Conservation (phyloP, 768 basidiomycete genomes). For the Exidia glandulosa region DNA sequence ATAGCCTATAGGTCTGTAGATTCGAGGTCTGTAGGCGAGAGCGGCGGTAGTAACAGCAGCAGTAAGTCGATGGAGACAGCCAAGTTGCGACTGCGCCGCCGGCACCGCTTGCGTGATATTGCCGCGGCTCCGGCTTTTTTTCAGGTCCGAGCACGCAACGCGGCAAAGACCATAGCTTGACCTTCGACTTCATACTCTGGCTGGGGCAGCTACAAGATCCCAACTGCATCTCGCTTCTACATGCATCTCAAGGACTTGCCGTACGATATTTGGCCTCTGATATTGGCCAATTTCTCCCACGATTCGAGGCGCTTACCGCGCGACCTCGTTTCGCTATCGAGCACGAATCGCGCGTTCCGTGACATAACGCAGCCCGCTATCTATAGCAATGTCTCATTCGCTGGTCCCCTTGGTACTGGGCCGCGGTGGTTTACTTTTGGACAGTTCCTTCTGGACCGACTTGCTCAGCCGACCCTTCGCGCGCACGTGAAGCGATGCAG, state of each 20-base stretch:
- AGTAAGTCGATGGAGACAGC: no score
- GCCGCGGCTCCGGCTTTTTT: no score
- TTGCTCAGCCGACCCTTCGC: not conserved
- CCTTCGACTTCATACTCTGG: no score
- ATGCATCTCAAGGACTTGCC: not conserved
- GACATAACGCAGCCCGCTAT: not conserved
- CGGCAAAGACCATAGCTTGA: no score
- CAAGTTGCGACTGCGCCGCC: no score
- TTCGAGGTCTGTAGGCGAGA: no score
- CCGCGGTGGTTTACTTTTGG: not conserved
- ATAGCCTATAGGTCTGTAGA: no score
- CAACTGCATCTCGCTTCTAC: no score
- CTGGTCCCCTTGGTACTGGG: not conserved
- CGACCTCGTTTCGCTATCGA: not conserved
- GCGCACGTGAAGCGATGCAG: not conserved
- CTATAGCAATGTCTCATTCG: not conserved
- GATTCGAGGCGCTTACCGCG: not conserved
- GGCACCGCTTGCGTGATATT: no score
- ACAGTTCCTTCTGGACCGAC: not conserved
- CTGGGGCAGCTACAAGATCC: no score
- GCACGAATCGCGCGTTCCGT: not conserved
- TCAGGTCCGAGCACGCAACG: no score
- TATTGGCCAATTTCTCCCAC: not conserved
- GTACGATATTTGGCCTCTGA: not conserved
- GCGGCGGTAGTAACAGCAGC: no score